These are phyloP conservation scores for Daldinia decipiens DNA, from an alignment of 495 filamentous ascomycete species.

Conservation along the genomic window DNA sequence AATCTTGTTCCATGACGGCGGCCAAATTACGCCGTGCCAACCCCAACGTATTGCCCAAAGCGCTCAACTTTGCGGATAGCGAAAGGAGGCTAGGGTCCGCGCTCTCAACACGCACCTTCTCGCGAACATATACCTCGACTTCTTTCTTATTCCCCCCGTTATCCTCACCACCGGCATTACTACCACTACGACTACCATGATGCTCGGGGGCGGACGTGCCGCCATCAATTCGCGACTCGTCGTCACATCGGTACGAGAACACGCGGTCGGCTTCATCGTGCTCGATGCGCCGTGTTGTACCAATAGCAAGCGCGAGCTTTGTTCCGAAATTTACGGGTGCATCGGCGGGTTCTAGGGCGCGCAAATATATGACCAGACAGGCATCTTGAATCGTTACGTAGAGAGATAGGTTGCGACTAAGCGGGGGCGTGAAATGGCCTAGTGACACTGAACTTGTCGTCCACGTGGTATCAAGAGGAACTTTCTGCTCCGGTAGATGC, in stretches of 20 bases:
- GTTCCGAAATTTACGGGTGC: slow-evolving; percentile 60
- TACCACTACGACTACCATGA: background rate
- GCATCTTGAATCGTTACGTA: slow-evolving; percentile 82
- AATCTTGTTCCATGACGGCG: slow-evolving; percentile 78
- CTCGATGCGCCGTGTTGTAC: slow-evolving; percentile 66
- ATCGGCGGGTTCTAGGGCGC: slow-evolving; percentile 75
- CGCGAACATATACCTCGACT: slow-evolving; percentile 80
- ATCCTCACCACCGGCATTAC: too few relatives aligned
- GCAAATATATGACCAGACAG: slow-evolving; percentile 78
- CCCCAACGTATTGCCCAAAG: slow-evolving; percentile 77
- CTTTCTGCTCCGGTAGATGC: slow-evolving; percentile 12
- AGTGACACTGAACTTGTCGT: slow-evolving; percentile 52
- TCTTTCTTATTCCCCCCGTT: slow-evolving; percentile 2
- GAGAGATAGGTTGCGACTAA: slow-evolving; percentile 68
- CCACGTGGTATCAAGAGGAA: slow-evolving; percentile 47
- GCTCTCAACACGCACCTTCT: slow-evolving; percentile 90
- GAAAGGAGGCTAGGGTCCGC: slow-evolving; percentile 90
- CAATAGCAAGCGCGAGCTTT: slow-evolving; percentile 65
- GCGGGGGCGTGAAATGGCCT: slow-evolving; percentile 56
- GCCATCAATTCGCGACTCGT: slow-evolving; percentile 16
- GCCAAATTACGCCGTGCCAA: slow-evolving; percentile 76
- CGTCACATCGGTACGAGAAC: slow-evolving; percentile 65
- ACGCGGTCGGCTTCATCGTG: slow-evolving; percentile 85
- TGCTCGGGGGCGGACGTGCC: slow-evolving; percentile 17
- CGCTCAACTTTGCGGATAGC: slow-evolving; percentile 86